Conservation (phyloP, 331 rosid genomes). For the Arachis monticola region DNA sequence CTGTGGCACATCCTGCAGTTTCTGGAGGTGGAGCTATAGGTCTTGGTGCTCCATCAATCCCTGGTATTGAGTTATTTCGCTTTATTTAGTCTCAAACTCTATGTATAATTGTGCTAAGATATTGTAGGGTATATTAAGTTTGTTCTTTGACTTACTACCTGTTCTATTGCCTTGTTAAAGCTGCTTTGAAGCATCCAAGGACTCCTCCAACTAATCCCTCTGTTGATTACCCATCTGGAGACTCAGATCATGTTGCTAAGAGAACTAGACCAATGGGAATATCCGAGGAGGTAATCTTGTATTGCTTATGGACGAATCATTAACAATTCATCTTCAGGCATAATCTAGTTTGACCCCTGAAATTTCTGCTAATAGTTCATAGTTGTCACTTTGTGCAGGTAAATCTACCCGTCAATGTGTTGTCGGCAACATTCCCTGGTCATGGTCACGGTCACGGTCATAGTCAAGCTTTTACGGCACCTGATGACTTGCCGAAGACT, state of each 20-base stretch:
- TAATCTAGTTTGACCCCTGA: background rate
- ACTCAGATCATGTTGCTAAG: slow-evolving; percentile 85
- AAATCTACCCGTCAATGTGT: slow-evolving; percentile 81
- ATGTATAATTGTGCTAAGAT: slow-evolving; percentile 14
- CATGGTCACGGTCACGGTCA: slow-evolving; percentile 85
- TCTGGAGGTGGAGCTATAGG: slow-evolving; percentile 88
- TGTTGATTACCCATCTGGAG: slow-evolving; percentile 86
- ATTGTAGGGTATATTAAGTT: slow-evolving; percentile 3
- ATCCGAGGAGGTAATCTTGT: slow-evolving; percentile 66
- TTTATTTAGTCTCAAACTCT: slow-evolving; percentile 21
- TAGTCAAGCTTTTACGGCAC: slow-evolving; percentile 74
- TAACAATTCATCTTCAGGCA: background rate
- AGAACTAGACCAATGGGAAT: slow-evolving; percentile 86
- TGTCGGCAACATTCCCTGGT: slow-evolving; percentile 76
- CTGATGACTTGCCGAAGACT: slow-evolving; percentile 81
- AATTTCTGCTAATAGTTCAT: slow-evolving; percentile 1
- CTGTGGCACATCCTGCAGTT: slow-evolving; percentile 78
- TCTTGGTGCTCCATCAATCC: slow-evolving; percentile 90
- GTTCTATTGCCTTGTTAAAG: slow-evolving; percentile 54
- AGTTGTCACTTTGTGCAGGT: slow-evolving; percentile 54
- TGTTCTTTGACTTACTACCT: slow-evolving; percentile 14
- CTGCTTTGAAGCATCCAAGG: slow-evolving; percentile 90
- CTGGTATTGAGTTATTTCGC: slow-evolving; percentile 38
- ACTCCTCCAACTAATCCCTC: slow-evolving; percentile 90
- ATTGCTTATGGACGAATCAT: slow-evolving; percentile 16